Conservation (phyloP, 2,329 filamentous ascomycete species). For the Diaporthe citri region DNA sequence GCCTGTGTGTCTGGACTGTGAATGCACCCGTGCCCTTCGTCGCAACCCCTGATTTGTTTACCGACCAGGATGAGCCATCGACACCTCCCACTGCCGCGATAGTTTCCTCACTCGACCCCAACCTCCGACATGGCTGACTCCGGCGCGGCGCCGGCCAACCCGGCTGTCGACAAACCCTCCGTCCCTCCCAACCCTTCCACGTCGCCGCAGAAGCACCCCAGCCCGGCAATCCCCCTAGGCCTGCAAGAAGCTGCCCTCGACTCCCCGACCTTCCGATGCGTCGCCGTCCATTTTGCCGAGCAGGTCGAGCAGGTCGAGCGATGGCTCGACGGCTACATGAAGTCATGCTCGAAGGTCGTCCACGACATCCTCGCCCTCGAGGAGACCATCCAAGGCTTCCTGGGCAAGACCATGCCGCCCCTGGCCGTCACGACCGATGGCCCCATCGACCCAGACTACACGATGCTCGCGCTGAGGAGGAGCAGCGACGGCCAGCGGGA, state of each 20-base stretch:
- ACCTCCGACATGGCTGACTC: slow-evolving; percentile 36
- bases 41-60: slow-evolving; percentile 31
- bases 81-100: slow-evolving; percentile 24
- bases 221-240: slow-evolving; percentile 76
- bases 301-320: slow-evolving; percentile 91
- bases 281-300: slow-evolving; percentile 86
- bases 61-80: slow-evolving; percentile 33
- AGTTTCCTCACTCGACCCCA: background rate
- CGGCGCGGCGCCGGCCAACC: slow-evolving; percentile 20
- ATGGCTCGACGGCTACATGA: slow-evolving; percentile 81
- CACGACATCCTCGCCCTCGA: slow-evolving; percentile 81
- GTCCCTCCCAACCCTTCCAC: slow-evolving; percentile 8
- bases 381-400: slow-evolving; percentile 80
- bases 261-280: slow-evolving; percentile 93
- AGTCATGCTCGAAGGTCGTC: slow-evolving; percentile 66
- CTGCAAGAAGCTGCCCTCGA: slow-evolving; percentile 97
- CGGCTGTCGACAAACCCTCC: slow-evolving; percentile 28
- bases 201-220: slow-evolving; percentile 41
- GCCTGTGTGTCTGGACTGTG: slow-evolving; percentile 3
- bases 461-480: slow-evolving; percentile 85
- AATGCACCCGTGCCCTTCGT: background rate
- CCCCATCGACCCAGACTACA: slow-evolving; percentile 95
- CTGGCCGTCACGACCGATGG: slow-evolving; percentile 78
- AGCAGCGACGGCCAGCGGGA: slow-evolving; percentile 89
- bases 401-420: slow-evolving; percentile 81